These are phyloP conservation scores for Isochrysis galbana DNA, from an alignment of 78 protist genomes.

Conservation along the genomic window DNA sequence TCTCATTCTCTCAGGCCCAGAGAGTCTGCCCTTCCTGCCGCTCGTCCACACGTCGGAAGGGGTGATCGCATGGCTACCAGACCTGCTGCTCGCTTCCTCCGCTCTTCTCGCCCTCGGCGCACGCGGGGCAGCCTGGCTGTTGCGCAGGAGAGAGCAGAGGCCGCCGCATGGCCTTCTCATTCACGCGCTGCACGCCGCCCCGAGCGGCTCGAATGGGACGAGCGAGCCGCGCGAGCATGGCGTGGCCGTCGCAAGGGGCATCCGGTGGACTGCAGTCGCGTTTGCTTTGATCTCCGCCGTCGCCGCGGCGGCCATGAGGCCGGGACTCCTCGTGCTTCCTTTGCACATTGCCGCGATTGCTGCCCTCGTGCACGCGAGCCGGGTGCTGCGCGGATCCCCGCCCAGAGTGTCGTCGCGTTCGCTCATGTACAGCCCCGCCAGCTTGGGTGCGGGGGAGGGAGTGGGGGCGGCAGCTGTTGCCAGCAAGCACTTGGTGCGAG, in stretches of 20 bases:
- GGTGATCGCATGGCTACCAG: background rate
- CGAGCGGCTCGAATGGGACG: too few relatives aligned
- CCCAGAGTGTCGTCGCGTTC: background rate
- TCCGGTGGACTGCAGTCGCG: too few relatives aligned
- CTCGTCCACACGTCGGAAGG: background rate
- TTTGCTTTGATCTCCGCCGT: too few relatives aligned
- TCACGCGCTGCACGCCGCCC: too few relatives aligned
- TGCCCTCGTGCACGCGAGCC: background rate
- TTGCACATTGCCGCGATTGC: background rate
- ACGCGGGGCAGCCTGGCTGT: too few relatives aligned
- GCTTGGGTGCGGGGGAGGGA: background rate
- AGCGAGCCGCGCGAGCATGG: too few relatives aligned
- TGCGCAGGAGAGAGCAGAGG: background rate
- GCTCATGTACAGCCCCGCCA: too few relatives aligned
- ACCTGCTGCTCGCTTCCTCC: background rate
- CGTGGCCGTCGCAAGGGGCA: background rate
- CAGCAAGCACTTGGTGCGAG: background rate
- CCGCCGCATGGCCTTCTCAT: background rate
- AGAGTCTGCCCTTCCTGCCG: background rate
- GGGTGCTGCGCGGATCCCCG: background rate
- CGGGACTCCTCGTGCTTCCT: too few relatives aligned
- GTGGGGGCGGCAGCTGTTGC: background rate
- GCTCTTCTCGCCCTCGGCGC: background rate
- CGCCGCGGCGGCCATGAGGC: too few relatives aligned
- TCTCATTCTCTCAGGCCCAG: background rate